Base-by-base conservation (phyloP, 192 early-diverging fungal species). In the Umbelopsis sp. region DNA sequence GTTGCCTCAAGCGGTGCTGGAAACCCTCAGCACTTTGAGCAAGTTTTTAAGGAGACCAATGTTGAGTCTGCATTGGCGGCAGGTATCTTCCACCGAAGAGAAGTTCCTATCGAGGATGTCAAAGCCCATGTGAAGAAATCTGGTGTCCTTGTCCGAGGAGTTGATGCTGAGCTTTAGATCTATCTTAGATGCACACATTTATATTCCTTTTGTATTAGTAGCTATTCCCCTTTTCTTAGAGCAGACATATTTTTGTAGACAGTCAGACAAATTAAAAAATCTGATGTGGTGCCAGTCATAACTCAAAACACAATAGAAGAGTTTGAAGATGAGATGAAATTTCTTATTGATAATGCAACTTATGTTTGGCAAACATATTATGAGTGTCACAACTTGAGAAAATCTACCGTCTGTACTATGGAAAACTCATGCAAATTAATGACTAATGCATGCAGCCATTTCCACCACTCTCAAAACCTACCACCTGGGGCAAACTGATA, bases 1-100 rank as follows among this genome's bases (percentile, higher is more conserved):
- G 96, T 99, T 85, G 98, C 98, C 0, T 94, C 92, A 45, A 93
- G 91, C 71, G 98, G 98, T 23, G 98, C 98, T 8, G 98, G 98
- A 16, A 78, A 78, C 22, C 84, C 86, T 1, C 86, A 91, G 22
- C 97, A 99, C 77, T 99, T 99, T 81, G 79, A 82, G 2, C 89
- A 97, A 66, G 93, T 94, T 37, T 94, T 98, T 76, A 73, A 83
- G n/a, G 80, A 87, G 64, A 94, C 94, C 0, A 85, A 84, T n/a
- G 95, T 93, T 10, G 97, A 99, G 41, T 97, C 98, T 20, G 97
- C 95, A 0, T 82, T 99, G 68, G 98, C 98, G 16, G 98, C 98
- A 1, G 98, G 98, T 37, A 98, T 99, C 70, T 99, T 99, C 82
- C 98, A 99, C 76, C 86, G 98, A 48, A 79, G 88, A 67, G 97